Conservation (phyloP, 495 filamentous ascomycete species). For the Annulohypoxylon nitens region DNA sequence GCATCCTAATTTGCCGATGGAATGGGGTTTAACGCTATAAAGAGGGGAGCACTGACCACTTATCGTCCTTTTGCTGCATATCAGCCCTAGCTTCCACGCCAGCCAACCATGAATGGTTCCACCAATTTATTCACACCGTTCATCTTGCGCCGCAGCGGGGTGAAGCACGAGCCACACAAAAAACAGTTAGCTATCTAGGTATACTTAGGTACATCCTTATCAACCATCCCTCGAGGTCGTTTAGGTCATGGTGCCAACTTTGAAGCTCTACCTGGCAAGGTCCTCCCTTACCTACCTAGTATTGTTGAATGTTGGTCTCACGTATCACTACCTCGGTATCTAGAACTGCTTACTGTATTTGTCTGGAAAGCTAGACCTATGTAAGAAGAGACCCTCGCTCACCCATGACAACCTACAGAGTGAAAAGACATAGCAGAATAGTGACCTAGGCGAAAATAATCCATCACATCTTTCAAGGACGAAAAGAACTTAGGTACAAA, state of each 20-base stretch:
- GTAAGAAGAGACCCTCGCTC: no score
- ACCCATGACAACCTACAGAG: no score
- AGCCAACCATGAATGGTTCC: no score
- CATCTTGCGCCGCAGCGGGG: slow-evolving; percentile 26
- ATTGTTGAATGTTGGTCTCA: no score
- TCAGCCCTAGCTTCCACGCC: slow-evolving; percentile 19
- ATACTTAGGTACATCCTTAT: slow-evolving; percentile 2
- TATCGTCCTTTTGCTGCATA: neutral
- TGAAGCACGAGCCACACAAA: slow-evolving; percentile 28
- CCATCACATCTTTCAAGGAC: neutral
- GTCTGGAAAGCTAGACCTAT: no score
- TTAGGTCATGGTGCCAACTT: neutral
- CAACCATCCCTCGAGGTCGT: neutral
- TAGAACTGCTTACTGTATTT: no score
- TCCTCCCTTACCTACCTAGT: no score
- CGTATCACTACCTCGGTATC: no score
- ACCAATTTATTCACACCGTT: neutral
- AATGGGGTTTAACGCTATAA: slow-evolving; percentile 16
- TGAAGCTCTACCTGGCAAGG: neutral
- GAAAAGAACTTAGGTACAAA: neutral
- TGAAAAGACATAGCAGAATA: neutral
- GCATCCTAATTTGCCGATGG: slow-evolving; percentile 41
- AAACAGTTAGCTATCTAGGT: neutral
- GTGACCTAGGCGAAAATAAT: neutral
- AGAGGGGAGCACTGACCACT: slow-evolving; percentile 38